Percentiles rank a stretch among this genome's conserved stretches.
These are phyloP conservation scores for Exophiala sp. DNA, from an alignment of 2,329 filamentous ascomycete species.

Conservation along the genomic window DNA sequence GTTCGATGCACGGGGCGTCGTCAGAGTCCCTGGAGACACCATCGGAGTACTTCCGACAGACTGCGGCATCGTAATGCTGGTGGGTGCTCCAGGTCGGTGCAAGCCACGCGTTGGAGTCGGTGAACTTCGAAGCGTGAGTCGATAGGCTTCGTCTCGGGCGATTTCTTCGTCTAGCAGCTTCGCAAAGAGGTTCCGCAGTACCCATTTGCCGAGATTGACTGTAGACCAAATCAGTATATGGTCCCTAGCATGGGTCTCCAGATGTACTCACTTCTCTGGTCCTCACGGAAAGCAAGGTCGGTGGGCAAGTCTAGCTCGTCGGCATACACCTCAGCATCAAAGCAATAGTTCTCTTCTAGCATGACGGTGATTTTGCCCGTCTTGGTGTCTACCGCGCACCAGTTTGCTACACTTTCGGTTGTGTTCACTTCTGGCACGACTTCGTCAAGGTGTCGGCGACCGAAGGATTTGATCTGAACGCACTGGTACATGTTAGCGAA, in stretches of 20 bases:
- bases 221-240: constrained; percentile 22
- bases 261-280: constrained; percentile 71
- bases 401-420: constrained; percentile 81
- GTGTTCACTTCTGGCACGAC: constrained; percentile 84
- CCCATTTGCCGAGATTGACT: constrained; percentile 97
- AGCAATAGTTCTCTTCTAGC: constrained; percentile 89
- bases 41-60: constrained; percentile 14
- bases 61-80: constrained; percentile 21
- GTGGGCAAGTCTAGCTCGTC: constrained; percentile 75
- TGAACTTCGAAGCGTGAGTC: constrained; percentile 62
- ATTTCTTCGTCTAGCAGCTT: constrained; percentile 88
- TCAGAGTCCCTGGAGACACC: constrained; percentile 28
- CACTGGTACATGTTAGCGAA: constrained; percentile 52
- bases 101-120: constrained; percentile 44
- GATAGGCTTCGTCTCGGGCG: constrained; percentile 66
- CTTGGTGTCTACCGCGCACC: constrained; percentile 91
- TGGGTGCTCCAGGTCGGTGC: constrained; percentile 24
- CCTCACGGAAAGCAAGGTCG: constrained; percentile 75
- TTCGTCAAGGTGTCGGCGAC: constrained; percentile 88
- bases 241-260: neutral
- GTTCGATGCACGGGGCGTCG: constrained; percentile 58
- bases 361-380: constrained; percentile 88
- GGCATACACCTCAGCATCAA: constrained; percentile 94
- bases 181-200: constrained; percentile 84
- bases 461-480: constrained; percentile 81